A percentile compares a stretch with the other conserved stretches of the same genome.
Conservation (phyloP, 495 filamentous ascomycete genomes). For the Aspergillus leporis region DNA sequence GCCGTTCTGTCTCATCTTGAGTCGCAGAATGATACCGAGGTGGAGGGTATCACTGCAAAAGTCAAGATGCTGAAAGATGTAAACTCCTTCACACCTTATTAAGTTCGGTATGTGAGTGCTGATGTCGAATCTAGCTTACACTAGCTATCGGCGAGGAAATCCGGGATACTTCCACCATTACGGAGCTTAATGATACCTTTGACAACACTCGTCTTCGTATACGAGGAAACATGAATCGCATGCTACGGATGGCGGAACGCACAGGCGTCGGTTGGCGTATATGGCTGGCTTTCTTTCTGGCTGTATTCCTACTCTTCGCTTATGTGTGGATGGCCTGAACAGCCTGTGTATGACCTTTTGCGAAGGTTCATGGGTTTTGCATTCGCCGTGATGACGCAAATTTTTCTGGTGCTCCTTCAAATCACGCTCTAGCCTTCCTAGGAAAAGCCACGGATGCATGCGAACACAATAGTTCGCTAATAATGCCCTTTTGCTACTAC, state of each 20-base stretch:
- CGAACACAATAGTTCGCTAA: not conserved
- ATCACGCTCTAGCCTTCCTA: not conserved
- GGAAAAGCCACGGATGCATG: not conserved
- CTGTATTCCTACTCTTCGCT: slow-evolving; percentile 76
- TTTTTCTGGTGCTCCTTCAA: not conserved
- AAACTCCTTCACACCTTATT: slow-evolving; percentile 31
- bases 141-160: slow-evolving; percentile 94
- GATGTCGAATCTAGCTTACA: slow-evolving; percentile 64
- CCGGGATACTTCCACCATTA: slow-evolving; percentile 76
- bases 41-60: slow-evolving; percentile 87
- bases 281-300: slow-evolving; percentile 84
- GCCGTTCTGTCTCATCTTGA: slow-evolving; percentile 92
- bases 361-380: not conserved
- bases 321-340: slow-evolving; percentile 81
- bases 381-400: not conserved
- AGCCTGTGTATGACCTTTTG: not conserved
- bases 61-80: slow-evolving; percentile 92
- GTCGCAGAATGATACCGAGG: slow-evolving; percentile 89
- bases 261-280: slow-evolving; percentile 94
- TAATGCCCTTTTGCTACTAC: not conserved
- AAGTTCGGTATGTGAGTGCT: not conserved
- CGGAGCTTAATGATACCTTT: slow-evolving; percentile 82
- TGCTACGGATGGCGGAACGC: slow-evolving; percentile 92
- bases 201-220: slow-evolving; percentile 78
- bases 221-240: slow-evolving; percentile 91